These are phyloP conservation scores for Erythrophleum fordii DNA, from an alignment of 306 rosid species.

Conservation along the genomic window DNA sequence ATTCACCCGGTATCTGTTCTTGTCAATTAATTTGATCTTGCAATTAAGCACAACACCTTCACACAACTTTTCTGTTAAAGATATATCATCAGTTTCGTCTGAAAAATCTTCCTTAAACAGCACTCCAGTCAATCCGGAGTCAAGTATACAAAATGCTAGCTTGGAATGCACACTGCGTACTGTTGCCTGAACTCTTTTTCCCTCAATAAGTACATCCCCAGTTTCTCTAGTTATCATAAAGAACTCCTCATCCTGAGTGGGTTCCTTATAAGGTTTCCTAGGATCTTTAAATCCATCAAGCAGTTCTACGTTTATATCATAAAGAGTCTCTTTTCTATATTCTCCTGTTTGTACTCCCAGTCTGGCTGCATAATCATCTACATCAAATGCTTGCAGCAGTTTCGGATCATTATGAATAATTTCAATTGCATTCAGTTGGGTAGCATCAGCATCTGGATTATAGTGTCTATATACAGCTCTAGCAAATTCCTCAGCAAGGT, in stretches of 20 bases:
- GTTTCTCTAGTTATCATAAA: conserved; percentile 51
- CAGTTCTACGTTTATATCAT: conserved; percentile 52
- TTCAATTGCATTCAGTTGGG: conserved; percentile 40
- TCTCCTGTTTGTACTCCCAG: conserved; percentile 45
- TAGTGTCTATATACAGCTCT: conserved; percentile 40
- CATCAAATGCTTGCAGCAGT: conserved; percentile 47
- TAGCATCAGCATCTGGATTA: conserved; percentile 35
- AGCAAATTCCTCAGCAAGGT: conserved; percentile 54
- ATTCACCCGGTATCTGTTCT: conserved; percentile 44
- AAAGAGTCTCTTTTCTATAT: conserved; percentile 40
- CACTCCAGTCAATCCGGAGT: conserved; percentile 49
- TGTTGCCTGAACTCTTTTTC: conserved; percentile 50
- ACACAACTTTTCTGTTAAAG: conserved; percentile 41
- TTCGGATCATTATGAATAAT: conserved; percentile 46
- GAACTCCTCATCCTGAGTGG: conserved; percentile 52
- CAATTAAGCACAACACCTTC: conserved; percentile 48
- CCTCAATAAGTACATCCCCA: conserved; percentile 47
- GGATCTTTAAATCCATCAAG: conserved; percentile 59
- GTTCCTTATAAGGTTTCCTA: conserved; percentile 47
- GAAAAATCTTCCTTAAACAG: conserved; percentile 50
- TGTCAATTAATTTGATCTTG: conserved; percentile 50
- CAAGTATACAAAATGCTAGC: conserved; percentile 51
- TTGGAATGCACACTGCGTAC: conserved; percentile 45
- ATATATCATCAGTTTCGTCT: conserved; percentile 45
- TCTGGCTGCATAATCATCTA: conserved; percentile 46